Conservation (phyloP, 371 early-diverging fungal species). For the Lichtheimia ornata region DNA sequence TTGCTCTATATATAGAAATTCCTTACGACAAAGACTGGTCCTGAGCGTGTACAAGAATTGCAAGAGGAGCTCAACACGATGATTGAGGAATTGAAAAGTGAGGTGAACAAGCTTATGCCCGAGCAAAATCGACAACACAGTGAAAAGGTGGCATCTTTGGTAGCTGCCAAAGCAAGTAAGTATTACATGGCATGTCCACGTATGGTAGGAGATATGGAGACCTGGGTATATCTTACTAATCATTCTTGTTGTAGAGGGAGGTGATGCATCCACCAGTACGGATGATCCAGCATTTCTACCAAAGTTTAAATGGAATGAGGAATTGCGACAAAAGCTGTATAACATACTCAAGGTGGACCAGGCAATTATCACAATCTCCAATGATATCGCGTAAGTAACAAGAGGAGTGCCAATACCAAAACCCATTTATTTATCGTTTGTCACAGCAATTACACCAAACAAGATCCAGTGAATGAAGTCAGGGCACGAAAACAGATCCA, state of each 20-base stretch:
- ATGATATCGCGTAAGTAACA: conserved; percentile 37
- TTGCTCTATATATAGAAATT: conserved; percentile 32
- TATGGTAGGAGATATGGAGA: not conserved
- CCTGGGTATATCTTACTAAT: too few species aligned
- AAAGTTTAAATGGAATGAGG: conserved; percentile 41
- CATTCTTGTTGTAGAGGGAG: not conserved
- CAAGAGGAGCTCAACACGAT: conserved; percentile 40
- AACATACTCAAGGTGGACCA: conserved; percentile 41
- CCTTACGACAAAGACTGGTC: conserved; percentile 41
- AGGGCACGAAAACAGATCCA: conserved; percentile 9
- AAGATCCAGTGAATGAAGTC: not conserved
- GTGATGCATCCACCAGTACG: not conserved
- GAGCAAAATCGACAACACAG: conserved; percentile 30
- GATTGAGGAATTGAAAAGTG: conserved; percentile 25
- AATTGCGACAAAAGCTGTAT: conserved; percentile 31
- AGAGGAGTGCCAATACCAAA: not conserved
- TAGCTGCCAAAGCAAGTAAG: conserved; percentile 8
- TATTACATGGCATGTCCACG: not conserved
- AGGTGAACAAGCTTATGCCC: conserved; percentile 41
- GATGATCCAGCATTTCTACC: conserved; percentile 6
- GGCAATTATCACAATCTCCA: conserved; percentile 25
- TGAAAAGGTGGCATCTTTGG: conserved; percentile 21
- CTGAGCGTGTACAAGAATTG: conserved; percentile 34
- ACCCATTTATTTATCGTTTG: not conserved
- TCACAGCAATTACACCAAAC: not conserved